Base-by-base conservation (phyloP, 2,329 filamentous ascomycete species). In the Monosporascus sp. region DNA sequence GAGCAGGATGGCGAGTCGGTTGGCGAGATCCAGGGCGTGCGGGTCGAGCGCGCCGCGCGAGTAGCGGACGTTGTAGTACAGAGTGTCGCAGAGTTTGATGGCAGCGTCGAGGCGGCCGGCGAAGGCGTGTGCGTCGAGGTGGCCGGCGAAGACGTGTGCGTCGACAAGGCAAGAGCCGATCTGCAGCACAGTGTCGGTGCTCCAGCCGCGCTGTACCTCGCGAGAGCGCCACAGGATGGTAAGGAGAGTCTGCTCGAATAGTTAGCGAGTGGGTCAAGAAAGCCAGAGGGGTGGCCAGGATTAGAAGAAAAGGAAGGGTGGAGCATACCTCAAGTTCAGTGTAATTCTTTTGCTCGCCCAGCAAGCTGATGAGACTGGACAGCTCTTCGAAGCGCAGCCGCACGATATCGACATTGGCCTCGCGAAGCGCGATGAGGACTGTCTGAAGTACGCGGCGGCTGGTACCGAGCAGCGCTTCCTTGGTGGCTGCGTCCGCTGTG, bases 271-370 rank as follows among this genome's bases (percentile, higher is more conserved):
- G 31, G 15, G 15, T 8, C 31, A 18, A 22, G 43, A 28, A 41
- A 35, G 31, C 9, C 9, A 1, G 4, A 35, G 31, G 9, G 9
- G 31, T 5, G 31, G 4, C 1, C 31, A 35, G 31, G 31, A 35
- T 14, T 35, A 14, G 31, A 35, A 14, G 9, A 11, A 20, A 37
- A 17, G 37, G 22, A 20, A 26, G 17, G 15, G 1, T 8, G 18
- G 20, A 18, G 35, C 49, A 57, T 62, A 65, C 60, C 58, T 78
- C 75, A 11, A 78, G 70, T 49, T 77, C 74, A 20, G 65, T 62
- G 54, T 71, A 77, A 60, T 78, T 76, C 52, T 69, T 62, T 53
- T 79, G 76, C 24, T 74, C 71, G 31, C 76, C 77, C 1, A 81
- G 68, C 3, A 80, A 65, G 9, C 70, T 70, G 28, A 78, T 68